Base-by-base conservation (phyloP, 495 filamentous ascomycete genomes). In the Talaromyces thailandensis region DNA sequence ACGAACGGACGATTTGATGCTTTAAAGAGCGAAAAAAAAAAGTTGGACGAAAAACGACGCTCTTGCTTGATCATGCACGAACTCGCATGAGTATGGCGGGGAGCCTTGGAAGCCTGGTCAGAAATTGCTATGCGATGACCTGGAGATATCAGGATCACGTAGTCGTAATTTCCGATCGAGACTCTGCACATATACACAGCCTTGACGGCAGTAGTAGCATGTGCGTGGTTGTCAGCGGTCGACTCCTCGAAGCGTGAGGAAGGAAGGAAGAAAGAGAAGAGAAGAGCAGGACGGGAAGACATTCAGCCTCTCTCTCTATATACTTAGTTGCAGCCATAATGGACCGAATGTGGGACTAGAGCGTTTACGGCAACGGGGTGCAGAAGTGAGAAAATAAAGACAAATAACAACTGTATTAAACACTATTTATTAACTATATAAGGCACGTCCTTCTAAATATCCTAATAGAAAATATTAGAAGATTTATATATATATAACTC, bases 1-100 rank as follows among this genome's bases (percentile, higher is more conserved):
- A 35, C 57, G 55, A 67, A 65, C 63, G 64, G 65, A 69, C 68
- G 57, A 65, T 67, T 60, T 67, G 21, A n/a, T n/a, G 60, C 62
- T 29, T 67, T 62, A 71, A 74, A 61, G 70, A 77, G 71, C 58
- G 75, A 70, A 73, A 43, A 65, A 71, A n/a, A 67, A 68, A 75
- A 32, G 56, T 35, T 4, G 40, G 28, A 25, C 11, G 32, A 48
- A 45, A 58, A 35, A 45, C 35, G 64, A 65, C 64, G 64, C 64
- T 65, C 26, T 57, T 23, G 50, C 60, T 64, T 53, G 50, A 60
- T 64, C 63, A 64, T 60, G 63, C 63, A 56, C 40, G 48, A 14
- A 24, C 25, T 31, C 40, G 62, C 62, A 64, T 61, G 58, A 29
- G 40, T 48, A 25, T 24, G 25, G 52, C 26, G 61, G 50, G 50